Conservation (phyloP, 2,329 filamentous ascomycete genomes). For the Sporothrix globosa region DNA sequence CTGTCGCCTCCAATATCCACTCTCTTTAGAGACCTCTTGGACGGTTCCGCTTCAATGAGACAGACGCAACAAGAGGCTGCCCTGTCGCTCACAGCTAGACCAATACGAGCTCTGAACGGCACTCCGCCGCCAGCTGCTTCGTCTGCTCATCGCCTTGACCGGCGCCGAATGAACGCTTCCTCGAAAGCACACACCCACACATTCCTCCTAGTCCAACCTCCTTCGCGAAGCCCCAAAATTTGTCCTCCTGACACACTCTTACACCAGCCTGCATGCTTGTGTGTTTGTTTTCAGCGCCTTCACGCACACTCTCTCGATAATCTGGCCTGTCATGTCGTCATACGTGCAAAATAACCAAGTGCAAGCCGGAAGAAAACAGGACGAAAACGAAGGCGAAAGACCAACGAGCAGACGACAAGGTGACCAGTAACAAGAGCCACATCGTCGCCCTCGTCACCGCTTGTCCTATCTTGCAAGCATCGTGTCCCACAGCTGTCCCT, state of each 20-base stretch:
- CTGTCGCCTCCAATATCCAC: conserved; percentile 28
- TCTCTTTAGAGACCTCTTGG: conserved; percentile 10
- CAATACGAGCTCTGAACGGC: neutral
- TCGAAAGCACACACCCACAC: conserved; percentile 20
- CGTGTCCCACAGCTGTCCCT: conserved; percentile 12
- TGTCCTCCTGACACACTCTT: conserved; percentile 34
- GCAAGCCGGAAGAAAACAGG: neutral
- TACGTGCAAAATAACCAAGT: neutral
- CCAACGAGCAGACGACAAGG: neutral
- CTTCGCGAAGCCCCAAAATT: conserved; percentile 31
- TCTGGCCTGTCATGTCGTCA: conserved; percentile 8
- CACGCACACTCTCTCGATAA: neutral
- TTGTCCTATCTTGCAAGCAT: neutral
- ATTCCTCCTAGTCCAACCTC: conserved; percentile 1
- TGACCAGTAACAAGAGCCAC: no score
- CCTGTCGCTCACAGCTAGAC: neutral
- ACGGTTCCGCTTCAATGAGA: conserved; percentile 6
- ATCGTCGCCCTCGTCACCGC: conserved; percentile 13
- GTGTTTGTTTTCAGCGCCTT: neutral
- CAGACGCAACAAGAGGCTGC: neutral
- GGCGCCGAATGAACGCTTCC: conserved; percentile 16
- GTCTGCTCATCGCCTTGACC: conserved; percentile 6
- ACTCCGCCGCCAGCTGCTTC: conserved; percentile 9
- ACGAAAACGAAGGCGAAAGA: neutral
- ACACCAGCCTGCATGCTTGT: conserved; percentile 10